These are phyloP conservation scores for Penicillium sp. DNA, from an alignment of 2,329 filamentous ascomycete species.

Conservation along the genomic window DNA sequence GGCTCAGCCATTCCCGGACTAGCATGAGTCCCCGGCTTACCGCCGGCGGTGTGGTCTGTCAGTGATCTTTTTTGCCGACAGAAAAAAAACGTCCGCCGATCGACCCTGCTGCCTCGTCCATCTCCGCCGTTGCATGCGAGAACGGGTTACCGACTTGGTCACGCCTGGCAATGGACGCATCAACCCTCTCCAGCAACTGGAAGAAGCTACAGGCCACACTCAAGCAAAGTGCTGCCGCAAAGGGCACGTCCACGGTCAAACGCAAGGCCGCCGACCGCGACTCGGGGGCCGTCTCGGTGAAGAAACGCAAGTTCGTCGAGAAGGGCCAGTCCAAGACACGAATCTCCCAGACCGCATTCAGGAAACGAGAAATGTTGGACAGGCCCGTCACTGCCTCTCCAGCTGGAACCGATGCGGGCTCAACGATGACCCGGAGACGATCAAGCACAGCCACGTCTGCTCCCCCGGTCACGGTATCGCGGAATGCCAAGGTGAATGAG, in stretches of 20 bases:
- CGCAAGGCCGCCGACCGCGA: conserved; percentile 39
- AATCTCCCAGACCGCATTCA: conserved; percentile 18
- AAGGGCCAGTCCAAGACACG: conserved; percentile 24
- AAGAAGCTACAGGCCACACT: conserved; percentile 53
- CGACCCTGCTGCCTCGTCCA: neutral
- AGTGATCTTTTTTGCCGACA: conserved; percentile 18
- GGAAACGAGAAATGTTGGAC: conserved; percentile 39
- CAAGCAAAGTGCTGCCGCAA: conserved; percentile 33
- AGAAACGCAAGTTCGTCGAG: conserved; percentile 36
- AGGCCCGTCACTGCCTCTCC: conserved; percentile 37
- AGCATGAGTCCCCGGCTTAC: neutral
- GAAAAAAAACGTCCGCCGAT: conserved; percentile 14
- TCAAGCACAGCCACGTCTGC: conserved; percentile 54
- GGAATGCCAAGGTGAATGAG: conserved; percentile 61
- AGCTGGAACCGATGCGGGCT: conserved; percentile 63
- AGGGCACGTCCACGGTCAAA: conserved; percentile 29
- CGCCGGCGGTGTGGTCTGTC: neutral
- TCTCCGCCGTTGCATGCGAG: conserved; percentile 25
- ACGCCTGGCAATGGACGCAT: conserved; percentile 44
- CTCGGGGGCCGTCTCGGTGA: conserved; percentile 33
- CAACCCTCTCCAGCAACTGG: conserved; percentile 53
- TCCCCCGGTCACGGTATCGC: conserved; percentile 42
- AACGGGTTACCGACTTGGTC: conserved; percentile 9
- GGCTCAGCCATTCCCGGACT: neutral
- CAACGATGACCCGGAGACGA: conserved; percentile 62